Conservation (phyloP, 441 rosid species). For the Corymbia calophylla region DNA sequence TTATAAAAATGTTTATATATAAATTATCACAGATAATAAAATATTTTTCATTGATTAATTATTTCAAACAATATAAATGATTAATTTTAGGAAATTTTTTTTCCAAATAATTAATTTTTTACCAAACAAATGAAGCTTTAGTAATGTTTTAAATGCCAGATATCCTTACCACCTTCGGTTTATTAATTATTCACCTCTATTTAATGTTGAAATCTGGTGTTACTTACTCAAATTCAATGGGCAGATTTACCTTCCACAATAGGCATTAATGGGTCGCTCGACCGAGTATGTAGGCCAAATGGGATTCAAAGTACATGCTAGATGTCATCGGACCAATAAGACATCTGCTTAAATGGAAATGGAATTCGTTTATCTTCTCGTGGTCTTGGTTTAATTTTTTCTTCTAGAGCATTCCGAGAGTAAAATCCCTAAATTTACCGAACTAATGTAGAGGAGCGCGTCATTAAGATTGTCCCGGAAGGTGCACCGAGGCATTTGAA, state of each 20-base stretch:
- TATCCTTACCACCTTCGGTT: not conserved
- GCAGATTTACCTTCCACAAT: not conserved
- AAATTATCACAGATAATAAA: not conserved
- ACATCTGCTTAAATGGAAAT: not conserved
- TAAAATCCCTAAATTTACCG: not conserved
- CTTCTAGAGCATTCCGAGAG: not conserved
- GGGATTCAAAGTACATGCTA: not conserved
- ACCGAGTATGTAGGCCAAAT: not conserved
- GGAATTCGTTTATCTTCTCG: not conserved
- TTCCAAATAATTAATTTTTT: not conserved
- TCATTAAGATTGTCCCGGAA: not conserved
- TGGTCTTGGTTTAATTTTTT: not conserved
- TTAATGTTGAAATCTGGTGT: not conserved
- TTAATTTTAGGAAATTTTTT: not conserved
- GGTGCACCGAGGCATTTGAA: rapidly evolving
- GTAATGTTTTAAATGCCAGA: not conserved
- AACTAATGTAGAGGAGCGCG: rapidly evolving
- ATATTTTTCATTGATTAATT: not conserved
- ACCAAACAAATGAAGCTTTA: not conserved
- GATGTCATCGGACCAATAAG: not conserved
- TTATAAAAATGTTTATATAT: not conserved
- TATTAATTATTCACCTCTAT: not conserved
- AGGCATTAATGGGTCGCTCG: not conserved
- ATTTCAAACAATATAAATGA: not conserved
- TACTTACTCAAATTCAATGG: not conserved